These are phyloP conservation scores for Aspergillus ellipticus DNA, from an alignment of 495 filamentous ascomycete genomes.

Conservation along the genomic window DNA sequence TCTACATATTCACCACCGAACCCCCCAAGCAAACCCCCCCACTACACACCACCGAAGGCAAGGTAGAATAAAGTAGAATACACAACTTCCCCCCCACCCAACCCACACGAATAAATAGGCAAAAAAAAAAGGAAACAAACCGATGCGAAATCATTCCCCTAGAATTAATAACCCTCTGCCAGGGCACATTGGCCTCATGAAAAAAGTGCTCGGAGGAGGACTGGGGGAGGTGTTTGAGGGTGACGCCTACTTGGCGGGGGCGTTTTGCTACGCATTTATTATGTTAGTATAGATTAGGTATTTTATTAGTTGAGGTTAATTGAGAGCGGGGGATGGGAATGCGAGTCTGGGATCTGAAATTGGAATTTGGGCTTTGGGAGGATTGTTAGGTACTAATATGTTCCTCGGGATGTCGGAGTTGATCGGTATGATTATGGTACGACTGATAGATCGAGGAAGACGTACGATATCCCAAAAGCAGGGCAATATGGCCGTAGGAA, in stretches of 20 bases:
- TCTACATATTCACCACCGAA: background rate
- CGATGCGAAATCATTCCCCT: slow-evolving; percentile 82
- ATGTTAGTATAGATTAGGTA: too few relatives aligned
- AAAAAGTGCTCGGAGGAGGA: slow-evolving; percentile 44
- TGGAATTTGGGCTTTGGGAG: too few relatives aligned
- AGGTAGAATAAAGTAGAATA: background rate
- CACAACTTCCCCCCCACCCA: background rate
- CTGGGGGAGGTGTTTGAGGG: slow-evolving; percentile 75
- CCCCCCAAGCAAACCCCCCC: too few relatives aligned
- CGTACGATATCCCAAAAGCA: slow-evolving; percentile 75
- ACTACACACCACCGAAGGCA: background rate
- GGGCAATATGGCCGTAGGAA: slow-evolving; percentile 84
- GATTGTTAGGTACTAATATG: too few relatives aligned
- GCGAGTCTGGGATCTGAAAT: too few relatives aligned
- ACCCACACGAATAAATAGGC: background rate
- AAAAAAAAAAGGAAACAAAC: slow-evolving; percentile 41
- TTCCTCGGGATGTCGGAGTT: too few relatives aligned
- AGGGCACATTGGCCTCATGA: slow-evolving; percentile 77
- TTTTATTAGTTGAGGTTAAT: too few relatives aligned
- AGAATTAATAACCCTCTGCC: slow-evolving; percentile 88
- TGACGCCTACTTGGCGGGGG: slow-evolving; percentile 80
- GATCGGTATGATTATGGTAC: too few relatives aligned
- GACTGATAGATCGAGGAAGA: slow-evolving; percentile 7
- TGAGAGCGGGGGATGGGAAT: too few relatives aligned
- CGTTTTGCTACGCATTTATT: slow-evolving; percentile 54